phyloP scores from a whole-genome alignment of 2,329 filamentous ascomycete genomes.

The Talaromyces sp. region DNA sequence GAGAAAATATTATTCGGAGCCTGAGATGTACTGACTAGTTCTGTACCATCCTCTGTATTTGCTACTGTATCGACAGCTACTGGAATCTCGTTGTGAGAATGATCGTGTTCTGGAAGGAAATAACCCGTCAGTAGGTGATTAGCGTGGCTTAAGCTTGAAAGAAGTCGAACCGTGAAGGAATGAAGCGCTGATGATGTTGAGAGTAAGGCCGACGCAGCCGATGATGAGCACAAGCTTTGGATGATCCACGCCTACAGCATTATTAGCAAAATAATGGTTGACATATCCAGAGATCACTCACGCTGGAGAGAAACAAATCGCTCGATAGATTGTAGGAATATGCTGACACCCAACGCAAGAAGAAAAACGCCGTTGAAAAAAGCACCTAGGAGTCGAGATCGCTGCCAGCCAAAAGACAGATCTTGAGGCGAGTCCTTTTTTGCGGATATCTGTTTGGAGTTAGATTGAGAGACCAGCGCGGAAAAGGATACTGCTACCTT shows the following conservation, averaged over 20 bases:
- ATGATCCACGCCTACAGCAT: slow-evolving; percentile 57
- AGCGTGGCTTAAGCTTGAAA: neutral
- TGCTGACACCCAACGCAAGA: slow-evolving; percentile 67
- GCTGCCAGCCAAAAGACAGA: slow-evolving; percentile 73
- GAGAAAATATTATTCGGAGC: neutral
- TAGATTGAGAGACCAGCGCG: neutral
- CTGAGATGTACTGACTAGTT: neutral
- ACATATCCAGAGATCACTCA: neutral
- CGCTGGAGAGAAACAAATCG: slow-evolving; percentile 34
- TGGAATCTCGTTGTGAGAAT: neutral
- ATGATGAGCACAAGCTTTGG: slow-evolving; percentile 67
- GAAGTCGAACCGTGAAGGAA: slow-evolving; percentile 59
- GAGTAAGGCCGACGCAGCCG: slow-evolving; percentile 61
- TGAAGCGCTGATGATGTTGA: slow-evolving; percentile 65
- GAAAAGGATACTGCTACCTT: slow-evolving; percentile 44
- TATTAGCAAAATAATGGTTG: neutral
- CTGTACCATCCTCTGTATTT: neutral
- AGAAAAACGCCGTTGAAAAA: slow-evolving; percentile 81
- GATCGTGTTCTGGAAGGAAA: slow-evolving; percentile 1
- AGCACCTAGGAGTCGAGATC: slow-evolving; percentile 68
- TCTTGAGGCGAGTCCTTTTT: slow-evolving; percentile 21
- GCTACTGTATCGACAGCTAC: neutral
- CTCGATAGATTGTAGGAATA: slow-evolving; percentile 70
- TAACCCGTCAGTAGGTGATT: neutral
- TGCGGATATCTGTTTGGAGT: neutral